These are phyloP conservation scores for Scutellaria barbata DNA, from an alignment of 257 asterid species.

Conservation along the genomic window DNA sequence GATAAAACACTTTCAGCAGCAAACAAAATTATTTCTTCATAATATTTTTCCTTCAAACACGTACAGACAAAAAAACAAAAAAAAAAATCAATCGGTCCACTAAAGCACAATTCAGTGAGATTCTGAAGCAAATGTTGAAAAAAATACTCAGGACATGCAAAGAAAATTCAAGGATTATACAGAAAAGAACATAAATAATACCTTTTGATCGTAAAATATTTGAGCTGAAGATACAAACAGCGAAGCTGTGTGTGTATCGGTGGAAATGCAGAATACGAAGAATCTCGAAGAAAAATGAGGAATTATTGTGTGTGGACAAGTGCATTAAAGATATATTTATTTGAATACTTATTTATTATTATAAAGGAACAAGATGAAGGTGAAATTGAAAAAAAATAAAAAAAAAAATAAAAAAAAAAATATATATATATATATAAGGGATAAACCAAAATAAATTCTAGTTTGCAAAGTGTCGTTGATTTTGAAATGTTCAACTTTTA, in stretches of 20 bases:
- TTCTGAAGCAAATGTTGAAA: not conserved
- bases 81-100: too few relatives aligned
- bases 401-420: too few relatives aligned
- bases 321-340: too few relatives aligned
- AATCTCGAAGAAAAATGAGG: not conserved
- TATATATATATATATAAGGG: too few relatives aligned
- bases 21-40: not conserved
- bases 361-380: too few relatives aligned
- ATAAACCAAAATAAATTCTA: too few relatives aligned
- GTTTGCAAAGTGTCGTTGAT: too few relatives aligned
- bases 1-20: not conserved
- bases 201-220: slow-evolving; percentile 13
- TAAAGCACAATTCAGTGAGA: not conserved
- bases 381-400: too few relatives aligned
- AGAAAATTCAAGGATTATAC: not conserved
- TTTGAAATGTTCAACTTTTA: too few relatives aligned
- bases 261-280: slow-evolving; percentile 15
- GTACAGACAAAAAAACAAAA: not conserved
- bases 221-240: not conserved
- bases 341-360: too few relatives aligned
- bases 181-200: not conserved
- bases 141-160: not conserved
- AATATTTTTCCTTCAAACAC: not conserved
- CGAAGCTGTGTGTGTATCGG: slow-evolving; percentile 1
- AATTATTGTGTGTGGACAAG: slow-evolving; percentile 19